Base-by-base conservation (phyloP, 2,329 filamentous ascomycete genomes). In the Arachnopeziza araneosa region DNA sequence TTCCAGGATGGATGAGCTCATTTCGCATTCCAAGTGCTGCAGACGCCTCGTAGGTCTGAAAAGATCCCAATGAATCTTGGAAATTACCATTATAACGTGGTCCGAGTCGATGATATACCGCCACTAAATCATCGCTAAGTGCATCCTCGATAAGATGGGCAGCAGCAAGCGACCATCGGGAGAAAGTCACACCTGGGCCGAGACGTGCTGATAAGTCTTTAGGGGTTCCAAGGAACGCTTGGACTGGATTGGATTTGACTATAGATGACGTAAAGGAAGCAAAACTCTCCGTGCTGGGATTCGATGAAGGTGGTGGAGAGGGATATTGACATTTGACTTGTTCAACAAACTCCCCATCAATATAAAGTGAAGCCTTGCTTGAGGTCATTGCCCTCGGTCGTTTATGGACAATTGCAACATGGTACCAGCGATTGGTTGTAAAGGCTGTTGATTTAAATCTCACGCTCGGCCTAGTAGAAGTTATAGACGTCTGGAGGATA, bases 11-110 rank as follows among this genome's bases (percentile, higher is more conserved):
- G 48, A 96, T 81, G 56, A 92, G 85, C 71, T 99, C 95, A 68
- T 98, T 98, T 52, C 93, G 88, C 57, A 97, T 81, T 61, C 96
- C 95, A 49, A 99, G 78, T 57, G 90, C 87, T 8, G 95, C 93
- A 1, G 95, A 98, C 7, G 95, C 93, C 68, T 90, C 86, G 71
- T 99, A 99, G 0, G 96, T 99, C 71, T 98, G 92, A 70, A 99
- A 96, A 1, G 92, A 93, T 5, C 96, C 95, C 17, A 99, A 81
- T 67, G 91, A 95, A 71, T 99, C 95, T 75, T 99, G 95, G 68
- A 96, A 96, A 71, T 99, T 99, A 19, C 95, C 95, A 70, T 91
- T 88, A 68, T 99, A 99, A 54, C 91, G 86, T 24, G 92, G 89
- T 0, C 95, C 93, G 21, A 99, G 85, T 55, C 93, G 90, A 71